Evolutionary conservation across 345 rosid species (phyloP).

Genomic region (Euclidium syriacum): DNA sequence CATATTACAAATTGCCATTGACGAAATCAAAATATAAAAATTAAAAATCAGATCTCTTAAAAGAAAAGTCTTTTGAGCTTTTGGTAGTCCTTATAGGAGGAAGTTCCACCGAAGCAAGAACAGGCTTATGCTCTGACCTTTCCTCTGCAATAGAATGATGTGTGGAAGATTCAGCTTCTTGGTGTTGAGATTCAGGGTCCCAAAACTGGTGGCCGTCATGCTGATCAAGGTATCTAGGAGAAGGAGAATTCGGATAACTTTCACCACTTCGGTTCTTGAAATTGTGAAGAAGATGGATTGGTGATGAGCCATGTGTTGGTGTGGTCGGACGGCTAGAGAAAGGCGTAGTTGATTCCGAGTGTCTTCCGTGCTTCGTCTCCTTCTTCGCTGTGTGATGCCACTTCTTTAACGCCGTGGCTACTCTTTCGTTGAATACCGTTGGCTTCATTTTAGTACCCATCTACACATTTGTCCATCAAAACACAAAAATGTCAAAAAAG

Average conservation of each 20-base stretch:
- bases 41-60: slow-evolving; percentile 14
- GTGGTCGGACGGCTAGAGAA: slow-evolving; percentile 64
- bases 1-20: neutral
- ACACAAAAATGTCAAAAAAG: neutral
- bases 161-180: slow-evolving; percentile 30
- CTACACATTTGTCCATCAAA: slow-evolving; percentile 28
- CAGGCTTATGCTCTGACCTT: slow-evolving; percentile 3
- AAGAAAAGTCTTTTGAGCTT: slow-evolving; percentile 29
- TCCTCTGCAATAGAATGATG: slow-evolving; percentile 18
- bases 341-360: slow-evolving; percentile 48
- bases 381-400: slow-evolving; percentile 75
- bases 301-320: slow-evolving; percentile 61
- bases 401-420: slow-evolving; percentile 64
- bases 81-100: slow-evolving; percentile 29
- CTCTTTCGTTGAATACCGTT: slow-evolving; percentile 66
- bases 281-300: slow-evolving; percentile 61
- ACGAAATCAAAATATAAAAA: neutral
- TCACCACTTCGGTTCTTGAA: slow-evolving; percentile 39
- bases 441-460: slow-evolving; percentile 93
- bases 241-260: slow-evolving; percentile 41
- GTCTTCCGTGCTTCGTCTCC: slow-evolving; percentile 48
- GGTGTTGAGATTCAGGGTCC: slow-evolving; percentile 47
- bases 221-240: slow-evolving; percentile 29
- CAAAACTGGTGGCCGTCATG: slow-evolving; percentile 30
- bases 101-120: slow-evolving; percentile 29